A percentile compares a stretch with the other conserved stretches of the same genome.
These are phyloP conservation scores for Penicillium parvum DNA, from an alignment of 495 filamentous ascomycete genomes.

Conservation along the genomic window DNA sequence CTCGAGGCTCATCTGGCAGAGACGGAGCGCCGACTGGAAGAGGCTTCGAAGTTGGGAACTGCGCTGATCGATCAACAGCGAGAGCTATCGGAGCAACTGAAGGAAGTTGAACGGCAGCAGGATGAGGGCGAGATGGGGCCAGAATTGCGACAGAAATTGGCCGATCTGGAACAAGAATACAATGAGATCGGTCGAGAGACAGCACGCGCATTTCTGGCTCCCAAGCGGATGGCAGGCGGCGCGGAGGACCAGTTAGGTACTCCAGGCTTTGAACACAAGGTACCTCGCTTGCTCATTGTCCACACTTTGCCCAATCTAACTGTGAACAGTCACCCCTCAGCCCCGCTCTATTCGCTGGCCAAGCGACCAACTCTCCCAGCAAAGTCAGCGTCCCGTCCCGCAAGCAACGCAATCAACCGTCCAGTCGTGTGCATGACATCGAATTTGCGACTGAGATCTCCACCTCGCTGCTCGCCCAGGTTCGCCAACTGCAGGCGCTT, in stretches of 20 bases:
- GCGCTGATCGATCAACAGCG: conserved; percentile 79
- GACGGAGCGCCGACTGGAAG: conserved; percentile 84
- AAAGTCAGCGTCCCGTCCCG: conserved; percentile 82
- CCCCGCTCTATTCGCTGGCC: conserved; percentile 75
- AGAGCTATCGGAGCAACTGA: conserved; percentile 72
- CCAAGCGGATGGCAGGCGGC: conserved; percentile 70
- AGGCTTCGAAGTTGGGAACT: conserved; percentile 82
- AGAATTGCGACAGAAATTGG: conserved; percentile 75
- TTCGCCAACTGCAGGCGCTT: conserved; percentile 78
- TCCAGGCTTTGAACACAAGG: conserved; percentile 61
- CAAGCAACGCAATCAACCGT: conserved; percentile 85
- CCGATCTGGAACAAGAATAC: conserved; percentile 88
- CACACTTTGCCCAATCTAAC: conserved; percentile 8
- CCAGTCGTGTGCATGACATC: conserved; percentile 83
- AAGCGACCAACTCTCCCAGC: conserved; percentile 81
- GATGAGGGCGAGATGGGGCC: conserved; percentile 77
- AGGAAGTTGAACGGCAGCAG: conserved; percentile 77
- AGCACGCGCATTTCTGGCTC: conserved; percentile 76
- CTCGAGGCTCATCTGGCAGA: conserved; percentile 88
- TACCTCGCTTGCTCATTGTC: conserved; percentile 20
- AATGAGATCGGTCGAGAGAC: conserved; percentile 91
- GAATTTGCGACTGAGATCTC: conserved; percentile 95
- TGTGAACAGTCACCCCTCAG: conserved; percentile 58
- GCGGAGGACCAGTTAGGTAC: conserved; percentile 52
- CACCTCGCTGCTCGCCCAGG: conserved; percentile 81